phyloP scores from a whole-genome alignment of 1,139 yeast species.

The Scheffersomyces illinoinensis region DNA sequence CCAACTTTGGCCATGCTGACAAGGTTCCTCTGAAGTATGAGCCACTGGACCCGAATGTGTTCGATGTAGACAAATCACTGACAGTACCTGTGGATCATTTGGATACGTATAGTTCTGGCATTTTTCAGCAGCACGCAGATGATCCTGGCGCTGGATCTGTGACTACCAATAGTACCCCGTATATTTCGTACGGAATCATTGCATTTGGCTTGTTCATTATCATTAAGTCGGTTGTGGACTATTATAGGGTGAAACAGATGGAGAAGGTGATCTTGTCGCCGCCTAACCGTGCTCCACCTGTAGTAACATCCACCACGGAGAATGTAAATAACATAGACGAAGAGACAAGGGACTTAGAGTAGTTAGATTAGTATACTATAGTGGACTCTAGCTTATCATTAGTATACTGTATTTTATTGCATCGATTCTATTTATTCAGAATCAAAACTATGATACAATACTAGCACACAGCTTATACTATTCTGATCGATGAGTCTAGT shows the following conservation, averaged over 20 bases:
- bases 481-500: not conserved
- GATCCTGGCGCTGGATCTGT: constrained; percentile 9
- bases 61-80: constrained; percentile 45
- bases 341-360: not conserved
- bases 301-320: not conserved
- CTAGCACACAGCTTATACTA: not conserved
- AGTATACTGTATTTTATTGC: not conserved
- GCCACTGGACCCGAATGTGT: constrained; percentile 57
- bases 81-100: constrained; percentile 39
- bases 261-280: constrained; percentile 64
- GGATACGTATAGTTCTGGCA: constrained; percentile 50
- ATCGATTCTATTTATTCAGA: not conserved
- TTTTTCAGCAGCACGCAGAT: constrained; percentile 19
- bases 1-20: constrained; percentile 47
- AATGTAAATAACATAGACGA: not conserved
- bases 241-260: constrained; percentile 72
- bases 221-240: constrained; percentile 69
- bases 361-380: not conserved
- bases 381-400: not conserved
- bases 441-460: too few relatives aligned
- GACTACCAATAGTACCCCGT: constrained; percentile 30
- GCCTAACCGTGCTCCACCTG: constrained; percentile 12
- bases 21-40: constrained; percentile 41
- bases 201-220: constrained; percentile 69
- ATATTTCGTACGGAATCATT: constrained; percentile 59